Percentiles rank a stretch among this genome's conserved stretches.
phyloP scores from a whole-genome alignment of 1,284 basidiomycete genomes.

The Schizophyllum amplum region DNA sequence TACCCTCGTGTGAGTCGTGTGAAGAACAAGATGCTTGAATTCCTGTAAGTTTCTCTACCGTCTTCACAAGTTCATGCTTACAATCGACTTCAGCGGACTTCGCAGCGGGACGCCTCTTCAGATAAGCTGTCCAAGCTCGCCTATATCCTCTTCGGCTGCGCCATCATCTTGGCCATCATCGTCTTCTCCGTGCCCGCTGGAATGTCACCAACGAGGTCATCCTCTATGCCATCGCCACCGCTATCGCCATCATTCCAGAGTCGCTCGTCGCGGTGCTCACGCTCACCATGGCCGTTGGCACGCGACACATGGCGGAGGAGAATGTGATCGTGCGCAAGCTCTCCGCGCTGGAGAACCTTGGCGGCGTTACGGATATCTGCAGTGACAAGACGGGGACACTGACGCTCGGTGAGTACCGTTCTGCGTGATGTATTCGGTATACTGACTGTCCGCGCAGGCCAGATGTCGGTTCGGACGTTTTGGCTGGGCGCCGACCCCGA shows the following conservation, averaged over 20 bases:
- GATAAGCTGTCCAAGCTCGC: conserved; percentile 54
- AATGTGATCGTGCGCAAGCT: conserved; percentile 45
- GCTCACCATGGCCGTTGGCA: conserved; percentile 36
- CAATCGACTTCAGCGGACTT: conserved; percentile 19
- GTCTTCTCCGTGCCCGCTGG: conserved; percentile 45
- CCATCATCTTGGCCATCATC: conserved; percentile 48
- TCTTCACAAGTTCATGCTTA: conserved; percentile 1
- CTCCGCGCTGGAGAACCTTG: conserved; percentile 52
- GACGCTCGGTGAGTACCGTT: conserved; percentile 23
- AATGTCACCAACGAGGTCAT: conserved; percentile 34
- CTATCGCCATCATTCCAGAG: conserved; percentile 23
- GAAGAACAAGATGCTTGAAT: conserved; percentile 15
- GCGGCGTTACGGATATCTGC: conserved; percentile 52
- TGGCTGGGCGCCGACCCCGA: neutral
- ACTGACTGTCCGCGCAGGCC: neutral
- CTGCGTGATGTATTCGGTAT: neutral
- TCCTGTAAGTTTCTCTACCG: neutral
- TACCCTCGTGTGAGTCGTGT: conserved; percentile 15
- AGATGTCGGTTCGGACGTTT: neutral
- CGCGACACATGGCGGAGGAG: conserved; percentile 42
- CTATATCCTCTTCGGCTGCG: conserved; percentile 47
- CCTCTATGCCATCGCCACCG: conserved; percentile 32
- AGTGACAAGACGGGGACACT: conserved; percentile 62
- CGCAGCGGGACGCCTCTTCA: conserved; percentile 47
- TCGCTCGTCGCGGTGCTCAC: conserved; percentile 30